Base-by-base conservation (phyloP, 208 protist species). In the Leishmania aethiopica region DNA sequence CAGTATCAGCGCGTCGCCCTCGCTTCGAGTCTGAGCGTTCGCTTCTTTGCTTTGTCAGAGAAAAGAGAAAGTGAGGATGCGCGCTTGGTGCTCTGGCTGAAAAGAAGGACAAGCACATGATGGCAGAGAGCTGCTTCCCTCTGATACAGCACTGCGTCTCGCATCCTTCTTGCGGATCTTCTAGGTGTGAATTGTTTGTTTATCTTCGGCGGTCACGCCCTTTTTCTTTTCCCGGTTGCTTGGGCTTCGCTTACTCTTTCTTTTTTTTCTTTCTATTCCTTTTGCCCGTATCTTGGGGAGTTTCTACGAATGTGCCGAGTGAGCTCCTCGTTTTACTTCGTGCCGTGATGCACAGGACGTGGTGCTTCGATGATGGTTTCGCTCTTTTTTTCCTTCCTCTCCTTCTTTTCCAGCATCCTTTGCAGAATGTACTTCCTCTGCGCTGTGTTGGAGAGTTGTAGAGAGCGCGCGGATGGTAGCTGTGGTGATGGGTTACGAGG, bases 101-200 rank as follows among this genome's bases (percentile, higher is more conserved):
- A 73, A 73, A 32, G 22, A 47, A 32, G 42, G 69, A 15, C 67
- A 51, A 28, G 1, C 28, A 15, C 45, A 19, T 51, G 42, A 32
- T 51, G 10, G 2, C 35, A n/a, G 69, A 13, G 4, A 45, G 51
- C 35, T 77, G n/a, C 2, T 25, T 40, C 19, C 15, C 35, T 62
- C 35, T n/a, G 7, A n/a, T 62, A 42, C 25, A 22, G 22, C 60
- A 28, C 17, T 62, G 51, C 8, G 73, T 77, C 51, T 57, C 32
- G 19, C 15, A 6, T 2, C 15, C 19, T 51, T 25, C 2, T 13
- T 32, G 19, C 42, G 49, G 19, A n/a, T 53, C 42, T 53, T 77
- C 73, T 77, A 76, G 82, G 80, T 32, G 32, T 60, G 66, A 45
- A 35, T 49, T 71, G 35, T 47, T 25, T 19, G 25, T 5, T 5